Evolutionary conservation across 371 early-diverging fungal species (phyloP), one percentile per base, ranked within the genome.

Genomic region (Mucor sp.): DNA sequence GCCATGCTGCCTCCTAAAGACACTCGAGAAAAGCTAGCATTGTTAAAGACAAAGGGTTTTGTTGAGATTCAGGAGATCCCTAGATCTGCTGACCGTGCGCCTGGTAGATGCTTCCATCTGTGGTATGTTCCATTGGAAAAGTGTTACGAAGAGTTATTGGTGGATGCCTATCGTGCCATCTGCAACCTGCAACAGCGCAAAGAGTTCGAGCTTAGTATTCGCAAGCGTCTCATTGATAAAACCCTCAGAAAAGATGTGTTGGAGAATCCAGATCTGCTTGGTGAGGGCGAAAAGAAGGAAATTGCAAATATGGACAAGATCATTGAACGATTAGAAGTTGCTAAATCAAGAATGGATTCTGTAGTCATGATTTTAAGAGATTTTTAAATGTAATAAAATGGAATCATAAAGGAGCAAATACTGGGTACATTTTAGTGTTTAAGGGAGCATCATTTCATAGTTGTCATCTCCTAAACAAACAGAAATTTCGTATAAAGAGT

Each of bases 31-130:
- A 86, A 86, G 28, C 71, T 94, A 37, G 90, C 87, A 47, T 76
- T 85, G 30, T 71, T 97, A 59, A 77, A 88, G 27, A 79, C 86
- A 11, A 81, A 82, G 50, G 92, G 93, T 0, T 86, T 94, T 70
- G 81, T 91, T n/a, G 90, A 91, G 62, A 83, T 94, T 60, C 94
- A 93, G 78, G 97, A 96, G 76, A 91, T 97, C 32, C 96, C 96
- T 30, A 90, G 90, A 72, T 87, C 94, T 0, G 83, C 89, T 0
- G 96, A 96, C 69, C 93, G 95, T 71, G 89, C 94, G 6, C 94
- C 97, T 2, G 85, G 90, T 23, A 85, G 94, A 68, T 95, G 94
- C 23, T 88, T 90, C 70, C 94, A 92, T 67, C 83, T 97, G 28
- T 95, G 92, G 90, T 90, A 87, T 67, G 90, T 94, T 1, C 84